Percentiles rank a stretch among this genome's conserved stretches.
phyloP scores from a whole-genome alignment of 2,329 filamentous ascomycete species.

The Fusarium ramigenum region DNA sequence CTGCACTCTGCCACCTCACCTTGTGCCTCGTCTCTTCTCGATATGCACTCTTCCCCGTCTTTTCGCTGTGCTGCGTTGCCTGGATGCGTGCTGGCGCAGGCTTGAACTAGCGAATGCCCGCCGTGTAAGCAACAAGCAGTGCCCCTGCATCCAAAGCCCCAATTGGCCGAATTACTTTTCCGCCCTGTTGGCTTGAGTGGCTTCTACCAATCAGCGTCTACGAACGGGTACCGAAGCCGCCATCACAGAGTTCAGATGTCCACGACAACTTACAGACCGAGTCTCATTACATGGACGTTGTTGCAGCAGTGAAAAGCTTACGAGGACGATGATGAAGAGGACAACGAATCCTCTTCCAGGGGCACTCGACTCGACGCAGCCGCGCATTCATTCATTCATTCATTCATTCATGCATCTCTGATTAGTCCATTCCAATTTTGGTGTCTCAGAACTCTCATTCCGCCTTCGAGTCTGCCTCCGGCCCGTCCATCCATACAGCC shows the following conservation, averaged over 20 bases:
- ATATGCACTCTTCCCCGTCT: neutral
- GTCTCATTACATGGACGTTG: conserved; percentile 18
- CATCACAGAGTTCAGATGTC: conserved; percentile 29
- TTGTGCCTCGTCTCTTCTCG: neutral
- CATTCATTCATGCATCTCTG: conserved; percentile 9
- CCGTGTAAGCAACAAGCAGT: conserved; percentile 34
- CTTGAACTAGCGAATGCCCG: conserved; percentile 16
- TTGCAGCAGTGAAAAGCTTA: conserved; percentile 21
- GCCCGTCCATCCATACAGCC: conserved; percentile 18
- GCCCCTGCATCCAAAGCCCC: conserved; percentile 18
- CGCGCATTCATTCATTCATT: conserved; percentile 20
- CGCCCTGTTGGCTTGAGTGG: conserved; percentile 14
- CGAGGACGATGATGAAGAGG: conserved; percentile 31
- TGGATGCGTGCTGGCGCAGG: conserved; percentile 9
- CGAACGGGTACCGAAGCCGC: conserved; percentile 32
- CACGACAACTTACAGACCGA: conserved; percentile 24
- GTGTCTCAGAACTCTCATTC: conserved; percentile 16
- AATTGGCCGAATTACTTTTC: conserved; percentile 27
- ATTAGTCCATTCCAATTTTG: neutral
- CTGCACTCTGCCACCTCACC: neutral
- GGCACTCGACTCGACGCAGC: neutral
- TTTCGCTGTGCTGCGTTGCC: neutral
- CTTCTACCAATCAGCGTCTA: conserved; percentile 16
- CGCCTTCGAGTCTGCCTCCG: conserved; percentile 36
- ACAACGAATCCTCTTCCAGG: conserved; percentile 20